phyloP scores from a whole-genome alignment of 2,329 filamentous ascomycete species.

The Cryphonectria carpinicola region DNA sequence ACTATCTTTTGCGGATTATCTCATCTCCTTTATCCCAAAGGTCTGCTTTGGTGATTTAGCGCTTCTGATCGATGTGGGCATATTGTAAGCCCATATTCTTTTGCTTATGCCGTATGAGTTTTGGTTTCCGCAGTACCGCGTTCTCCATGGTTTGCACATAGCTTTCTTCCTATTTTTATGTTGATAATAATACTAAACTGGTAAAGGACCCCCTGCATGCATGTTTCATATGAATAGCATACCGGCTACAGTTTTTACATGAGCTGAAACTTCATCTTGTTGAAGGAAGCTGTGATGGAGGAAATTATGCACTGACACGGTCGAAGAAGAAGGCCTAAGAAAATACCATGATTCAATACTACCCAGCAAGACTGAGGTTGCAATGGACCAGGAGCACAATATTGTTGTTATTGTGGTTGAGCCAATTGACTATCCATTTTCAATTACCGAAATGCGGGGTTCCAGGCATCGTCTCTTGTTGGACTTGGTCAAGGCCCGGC shows the following conservation, averaged over 20 bases:
- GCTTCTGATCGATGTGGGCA: conserved; percentile 70
- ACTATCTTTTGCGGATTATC: not conserved
- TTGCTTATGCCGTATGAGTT: conserved; percentile 70
- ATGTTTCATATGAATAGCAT: conserved; percentile 55
- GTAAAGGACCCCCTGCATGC: conserved; percentile 67
- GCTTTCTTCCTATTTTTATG: conserved; percentile 69
- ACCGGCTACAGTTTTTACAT: too few relatives aligned
- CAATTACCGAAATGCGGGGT: conserved; percentile 5
- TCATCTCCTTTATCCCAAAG: not conserved
- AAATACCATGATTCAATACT: too few relatives aligned
- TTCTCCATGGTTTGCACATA: conserved; percentile 74
- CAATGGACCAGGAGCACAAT: too few relatives aligned
- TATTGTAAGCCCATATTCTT: conserved; percentile 79
- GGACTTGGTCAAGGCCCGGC: not conserved
- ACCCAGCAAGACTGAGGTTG: too few relatives aligned
- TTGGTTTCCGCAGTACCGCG: conserved; percentile 66
- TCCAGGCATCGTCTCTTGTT: not conserved
- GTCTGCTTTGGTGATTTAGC: conserved; percentile 35
- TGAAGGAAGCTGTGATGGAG: too few relatives aligned
- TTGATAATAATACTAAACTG: conserved; percentile 33
- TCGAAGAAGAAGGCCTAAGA: too few relatives aligned
- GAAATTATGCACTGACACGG: too few relatives aligned
- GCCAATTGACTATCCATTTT: not conserved
- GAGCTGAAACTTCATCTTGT: too few relatives aligned
- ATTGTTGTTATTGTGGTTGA: too few relatives aligned